Conservation (phyloP, 306 rosid species). For the Castanospermum australe region DNA sequence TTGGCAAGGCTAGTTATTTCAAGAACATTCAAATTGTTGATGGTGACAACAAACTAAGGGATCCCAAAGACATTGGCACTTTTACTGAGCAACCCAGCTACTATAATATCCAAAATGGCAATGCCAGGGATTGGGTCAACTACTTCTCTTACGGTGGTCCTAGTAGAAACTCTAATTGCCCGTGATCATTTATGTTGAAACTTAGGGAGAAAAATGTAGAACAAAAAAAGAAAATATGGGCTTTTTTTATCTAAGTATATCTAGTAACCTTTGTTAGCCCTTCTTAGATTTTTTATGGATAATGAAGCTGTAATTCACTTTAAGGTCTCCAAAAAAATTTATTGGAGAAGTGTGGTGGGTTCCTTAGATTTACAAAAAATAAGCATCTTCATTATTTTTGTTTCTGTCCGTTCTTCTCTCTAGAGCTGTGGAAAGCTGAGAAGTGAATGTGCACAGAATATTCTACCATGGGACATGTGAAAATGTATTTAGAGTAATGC, state of each 20-base stretch:
- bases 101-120: conserved; percentile 47
- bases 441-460: conserved; percentile 44
- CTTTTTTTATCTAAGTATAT: conserved; percentile 28
- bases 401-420: conserved; percentile 40
- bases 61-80: conserved; percentile 48
- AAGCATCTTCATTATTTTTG: conserved; percentile 33
- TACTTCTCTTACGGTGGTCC: conserved; percentile 66
- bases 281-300: conserved; percentile 22
- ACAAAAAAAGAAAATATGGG: background rate
- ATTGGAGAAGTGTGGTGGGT: conserved; percentile 43
- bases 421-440: conserved; percentile 34
- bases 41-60: conserved; percentile 44
- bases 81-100: conserved; percentile 49
- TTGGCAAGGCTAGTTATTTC: conserved; percentile 55
- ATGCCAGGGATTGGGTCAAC: conserved; percentile 48
- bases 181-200: conserved; percentile 20
- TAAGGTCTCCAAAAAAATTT: conserved; percentile 46
- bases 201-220: background rate
- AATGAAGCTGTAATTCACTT: conserved; percentile 25
- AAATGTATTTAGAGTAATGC: no score
- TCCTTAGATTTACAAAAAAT: conserved; percentile 32
- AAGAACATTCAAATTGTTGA: conserved; percentile 55
- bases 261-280: conserved; percentile 26
- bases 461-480: conserved; percentile 35
- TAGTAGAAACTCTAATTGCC: conserved; percentile 47